These are phyloP conservation scores for Mucor ambiguus DNA, from an alignment of 371 early-diverging fungal genomes.

Conservation along the genomic window DNA sequence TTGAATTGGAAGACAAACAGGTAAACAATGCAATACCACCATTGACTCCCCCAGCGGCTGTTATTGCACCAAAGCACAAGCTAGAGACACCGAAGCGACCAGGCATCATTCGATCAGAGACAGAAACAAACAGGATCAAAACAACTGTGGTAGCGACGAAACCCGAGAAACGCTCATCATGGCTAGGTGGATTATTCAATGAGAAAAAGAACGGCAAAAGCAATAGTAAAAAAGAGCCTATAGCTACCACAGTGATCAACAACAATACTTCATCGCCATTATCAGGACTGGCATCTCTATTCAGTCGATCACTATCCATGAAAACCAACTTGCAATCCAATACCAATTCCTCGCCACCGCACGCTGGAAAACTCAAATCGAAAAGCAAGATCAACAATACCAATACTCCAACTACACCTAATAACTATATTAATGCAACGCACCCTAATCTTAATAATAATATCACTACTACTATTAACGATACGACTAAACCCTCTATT, in stretches of 20 bases:
- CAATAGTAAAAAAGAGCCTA: background rate
- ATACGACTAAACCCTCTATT: background rate
- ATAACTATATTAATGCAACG: background rate
- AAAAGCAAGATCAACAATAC: background rate
- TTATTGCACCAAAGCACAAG: background rate
- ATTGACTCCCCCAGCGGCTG: background rate
- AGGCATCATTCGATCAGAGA: slow-evolving; percentile 8
- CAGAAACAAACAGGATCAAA: background rate
- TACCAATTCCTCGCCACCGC: background rate
- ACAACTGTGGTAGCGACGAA: background rate
- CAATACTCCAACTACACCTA: background rate
- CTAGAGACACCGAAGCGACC: slow-evolving; percentile 10
- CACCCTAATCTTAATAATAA: background rate
- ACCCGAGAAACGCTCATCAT: slow-evolving; percentile 26
- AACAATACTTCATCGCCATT: slow-evolving; percentile 12
- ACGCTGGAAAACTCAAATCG: background rate
- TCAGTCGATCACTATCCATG: slow-evolving; percentile 32
- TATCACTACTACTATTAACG: background rate
- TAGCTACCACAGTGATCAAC: slow-evolving; percentile 1
- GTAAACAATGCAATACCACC: background rate
- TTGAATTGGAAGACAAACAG: background rate
- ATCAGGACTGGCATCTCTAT: slow-evolving; percentile 30
- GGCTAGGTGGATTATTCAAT: slow-evolving; percentile 30
- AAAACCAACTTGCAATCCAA: slow-evolving; percentile 13
- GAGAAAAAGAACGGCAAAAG: slow-evolving; percentile 14